Percentiles rank a stretch among this genome's conserved stretches.
Evolutionary conservation across 768 basidiomycete genomes (phyloP).

Genomic region (Hygrocybe coccinea): DNA sequence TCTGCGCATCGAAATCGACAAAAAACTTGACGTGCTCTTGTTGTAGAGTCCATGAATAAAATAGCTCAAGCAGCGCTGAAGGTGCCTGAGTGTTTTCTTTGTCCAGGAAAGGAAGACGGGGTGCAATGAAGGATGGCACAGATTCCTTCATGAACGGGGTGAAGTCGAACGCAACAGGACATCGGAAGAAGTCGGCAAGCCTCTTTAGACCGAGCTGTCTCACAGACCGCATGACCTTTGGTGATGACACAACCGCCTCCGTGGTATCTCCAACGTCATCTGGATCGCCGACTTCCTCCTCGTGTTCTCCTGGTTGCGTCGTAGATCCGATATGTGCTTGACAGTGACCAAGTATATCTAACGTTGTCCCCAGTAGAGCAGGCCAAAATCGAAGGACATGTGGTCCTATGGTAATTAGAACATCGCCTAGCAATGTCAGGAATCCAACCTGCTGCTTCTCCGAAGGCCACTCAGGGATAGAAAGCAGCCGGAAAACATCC

Average conservation of each 20-base stretch:
- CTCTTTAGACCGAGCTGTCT: conserved; percentile 84
- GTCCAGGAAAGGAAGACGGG: conserved; percentile 70
- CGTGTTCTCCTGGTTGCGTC: conserved; percentile 35
- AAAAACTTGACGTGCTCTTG: conserved; percentile 58
- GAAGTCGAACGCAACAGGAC: conserved; percentile 71
- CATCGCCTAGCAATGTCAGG: conserved; percentile 77
- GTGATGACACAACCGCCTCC: conserved; percentile 23
- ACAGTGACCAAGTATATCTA: conserved; percentile 61
- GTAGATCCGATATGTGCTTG: conserved; percentile 49
- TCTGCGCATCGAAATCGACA: conserved; percentile 59
- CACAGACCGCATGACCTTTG: conserved; percentile 53
- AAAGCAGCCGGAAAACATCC: conserved; percentile 24
- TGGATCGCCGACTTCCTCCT: conserved; percentile 34
- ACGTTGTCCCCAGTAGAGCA: conserved; percentile 59
- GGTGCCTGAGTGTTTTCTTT: conserved; percentile 89
- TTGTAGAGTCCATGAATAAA: conserved; percentile 68
- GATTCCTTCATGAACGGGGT: conserved; percentile 58
- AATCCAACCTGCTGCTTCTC: conserved; percentile 79
- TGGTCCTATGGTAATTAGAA: conserved; percentile 76
- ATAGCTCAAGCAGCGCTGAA: conserved; percentile 81
- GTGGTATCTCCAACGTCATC: conserved; percentile 35
- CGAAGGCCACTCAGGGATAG: conserved; percentile 31
- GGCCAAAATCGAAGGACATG: conserved; percentile 70
- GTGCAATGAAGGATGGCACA: conserved; percentile 72
- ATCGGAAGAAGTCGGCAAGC: conserved; percentile 81